A percentile compares a stretch with the other conserved stretches of the same genome.
phyloP scores from a whole-genome alignment of 306 rosid genomes.

The Spatholobus suberectus region DNA sequence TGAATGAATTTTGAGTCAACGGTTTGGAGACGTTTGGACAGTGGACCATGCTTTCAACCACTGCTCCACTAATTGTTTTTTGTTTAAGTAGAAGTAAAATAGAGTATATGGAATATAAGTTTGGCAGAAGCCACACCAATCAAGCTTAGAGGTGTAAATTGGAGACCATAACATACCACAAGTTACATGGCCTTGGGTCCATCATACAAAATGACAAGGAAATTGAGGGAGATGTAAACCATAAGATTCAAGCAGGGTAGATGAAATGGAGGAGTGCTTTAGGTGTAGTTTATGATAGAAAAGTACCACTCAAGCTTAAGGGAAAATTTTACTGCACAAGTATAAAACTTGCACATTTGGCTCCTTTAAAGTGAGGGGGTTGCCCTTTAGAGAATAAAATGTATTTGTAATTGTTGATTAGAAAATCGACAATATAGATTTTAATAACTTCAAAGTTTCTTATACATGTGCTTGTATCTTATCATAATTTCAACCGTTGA shows the following conservation, averaged over 20 bases:
- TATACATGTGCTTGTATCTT: neutral
- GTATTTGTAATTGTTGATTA: neutral
- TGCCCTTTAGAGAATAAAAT: neutral
- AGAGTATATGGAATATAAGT: neutral
- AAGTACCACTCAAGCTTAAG: neutral
- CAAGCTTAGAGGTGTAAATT: neutral
- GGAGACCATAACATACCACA: neutral
- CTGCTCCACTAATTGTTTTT: neutral
- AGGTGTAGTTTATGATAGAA: neutral
- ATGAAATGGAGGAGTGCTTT: neutral
- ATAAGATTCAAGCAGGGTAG: neutral
- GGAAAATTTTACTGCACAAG: neutral
- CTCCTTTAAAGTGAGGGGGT: neutral
- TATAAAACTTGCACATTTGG: neutral
- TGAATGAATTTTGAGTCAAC: slow-evolving; percentile 15
- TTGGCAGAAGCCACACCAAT: neutral
- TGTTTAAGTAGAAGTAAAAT: neutral
- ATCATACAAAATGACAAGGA: neutral
- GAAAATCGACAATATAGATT: neutral
- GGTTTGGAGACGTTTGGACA: neutral
- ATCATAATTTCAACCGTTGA: neutral
- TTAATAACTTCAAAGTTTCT: too few species aligned
- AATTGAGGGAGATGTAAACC: neutral
- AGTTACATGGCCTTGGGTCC: neutral
- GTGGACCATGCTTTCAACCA: neutral